These are phyloP conservation scores for Taphrina deformans DNA, from an alignment of 1,139 yeast species.

Conservation along the genomic window DNA sequence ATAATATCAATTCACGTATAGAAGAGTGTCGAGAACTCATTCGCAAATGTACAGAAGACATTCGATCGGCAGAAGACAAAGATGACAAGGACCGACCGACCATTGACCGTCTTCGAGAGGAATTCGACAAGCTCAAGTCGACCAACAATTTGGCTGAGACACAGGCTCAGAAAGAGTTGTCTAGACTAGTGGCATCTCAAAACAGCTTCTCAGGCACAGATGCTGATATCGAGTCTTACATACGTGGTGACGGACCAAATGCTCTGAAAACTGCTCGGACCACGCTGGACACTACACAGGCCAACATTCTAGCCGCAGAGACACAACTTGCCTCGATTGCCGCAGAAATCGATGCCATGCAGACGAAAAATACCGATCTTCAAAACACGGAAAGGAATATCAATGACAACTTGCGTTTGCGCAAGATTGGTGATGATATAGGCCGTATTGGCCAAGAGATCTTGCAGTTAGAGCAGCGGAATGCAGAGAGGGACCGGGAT, in stretches of 20 bases:
- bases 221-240: slow-evolving; percentile 33
- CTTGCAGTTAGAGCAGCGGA: slow-evolving; percentile 52
- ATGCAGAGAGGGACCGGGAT: slow-evolving; percentile 66
- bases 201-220: slow-evolving; percentile 32
- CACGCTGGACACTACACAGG: slow-evolving; percentile 12
- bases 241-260: slow-evolving; percentile 28
- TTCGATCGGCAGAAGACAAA: slow-evolving; percentile 40
- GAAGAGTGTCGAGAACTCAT: slow-evolving; percentile 38
- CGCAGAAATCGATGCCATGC: slow-evolving; percentile 40
- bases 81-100: slow-evolving; percentile 31
- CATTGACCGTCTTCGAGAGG: slow-evolving; percentile 36
- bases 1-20: slow-evolving; percentile 44
- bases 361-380: slow-evolving; percentile 52
- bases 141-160: slow-evolving; percentile 37
- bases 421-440: slow-evolving; percentile 49
- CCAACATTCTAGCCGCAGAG: slow-evolving; percentile 2
- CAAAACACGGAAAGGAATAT: slow-evolving; percentile 56
- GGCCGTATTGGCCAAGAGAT: slow-evolving; percentile 48
- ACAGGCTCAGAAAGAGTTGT: slow-evolving; percentile 31
- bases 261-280: slow-evolving; percentile 19
- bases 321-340: slow-evolving; percentile 6
- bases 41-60: slow-evolving; percentile 13
- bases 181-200: slow-evolving; percentile 32
- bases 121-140: slow-evolving; percentile 35
- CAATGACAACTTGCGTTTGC: slow-evolving; percentile 57